Conservation (phyloP, 179 eudicot genomes). For the Vitellaria paradoxa region DNA sequence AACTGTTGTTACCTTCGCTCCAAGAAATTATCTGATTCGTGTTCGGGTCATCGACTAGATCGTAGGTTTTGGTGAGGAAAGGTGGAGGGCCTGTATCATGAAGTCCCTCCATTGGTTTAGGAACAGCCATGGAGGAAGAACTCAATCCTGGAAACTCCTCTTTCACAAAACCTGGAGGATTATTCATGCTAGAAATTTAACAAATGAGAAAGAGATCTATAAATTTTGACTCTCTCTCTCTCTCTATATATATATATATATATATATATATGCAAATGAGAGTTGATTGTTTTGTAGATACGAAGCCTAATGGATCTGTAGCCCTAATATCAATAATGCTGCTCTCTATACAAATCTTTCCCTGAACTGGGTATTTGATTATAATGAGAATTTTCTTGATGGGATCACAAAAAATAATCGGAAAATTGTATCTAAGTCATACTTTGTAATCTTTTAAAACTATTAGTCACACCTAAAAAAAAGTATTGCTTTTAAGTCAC, state of each 20-base stretch:
- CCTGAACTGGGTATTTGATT: too few relatives aligned
- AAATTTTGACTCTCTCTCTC: too few relatives aligned
- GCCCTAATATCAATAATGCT: too few relatives aligned
- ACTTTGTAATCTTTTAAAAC: too few relatives aligned
- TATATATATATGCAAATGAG: background rate
- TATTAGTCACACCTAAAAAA: too few relatives aligned
- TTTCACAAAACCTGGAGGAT: conserved; percentile 18
- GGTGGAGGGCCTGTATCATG: conserved; percentile 31
- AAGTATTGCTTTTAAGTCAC: too few relatives aligned
- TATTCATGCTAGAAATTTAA: conserved; percentile 13
- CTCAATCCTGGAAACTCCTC: conserved; percentile 15
- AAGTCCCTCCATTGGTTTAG: conserved; percentile 33
- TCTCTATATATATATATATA: too few relatives aligned
- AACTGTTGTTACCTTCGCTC: conserved; percentile 36
- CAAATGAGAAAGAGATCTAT: background rate
- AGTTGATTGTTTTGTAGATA: background rate
- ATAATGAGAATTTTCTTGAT: too few relatives aligned
- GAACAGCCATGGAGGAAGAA: conserved; percentile 2
- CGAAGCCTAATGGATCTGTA: background rate
- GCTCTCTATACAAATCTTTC: too few relatives aligned
- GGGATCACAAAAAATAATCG: too few relatives aligned
- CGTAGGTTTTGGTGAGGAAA: conserved; percentile 34
- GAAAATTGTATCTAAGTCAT: too few relatives aligned
- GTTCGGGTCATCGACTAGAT: conserved; percentile 30
- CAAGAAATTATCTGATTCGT: conserved; percentile 28